phyloP scores from a whole-genome alignment of 176 grass and related monocot species.

The Cymbopogon citratus region DNA sequence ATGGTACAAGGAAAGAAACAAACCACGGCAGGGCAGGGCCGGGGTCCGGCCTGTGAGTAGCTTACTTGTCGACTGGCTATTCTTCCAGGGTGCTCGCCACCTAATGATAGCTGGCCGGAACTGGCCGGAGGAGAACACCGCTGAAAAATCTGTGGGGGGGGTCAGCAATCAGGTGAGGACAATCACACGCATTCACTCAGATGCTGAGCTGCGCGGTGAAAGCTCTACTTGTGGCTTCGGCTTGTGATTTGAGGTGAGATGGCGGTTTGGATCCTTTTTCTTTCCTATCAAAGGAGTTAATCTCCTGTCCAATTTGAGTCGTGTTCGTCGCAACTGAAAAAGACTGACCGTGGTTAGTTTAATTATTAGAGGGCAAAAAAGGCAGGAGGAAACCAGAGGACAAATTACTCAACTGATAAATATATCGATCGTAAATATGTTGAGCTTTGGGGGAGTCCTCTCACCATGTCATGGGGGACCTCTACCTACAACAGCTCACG shows the following conservation, averaged over 20 bases:
- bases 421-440: no score
- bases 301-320: constrained; percentile 7
- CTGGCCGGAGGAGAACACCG: background rate
- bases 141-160: background rate
- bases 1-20: background rate
- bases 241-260: background rate
- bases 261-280: constrained; percentile 2
- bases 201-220: background rate
- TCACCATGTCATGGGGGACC: no score
- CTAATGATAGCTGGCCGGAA: constrained; percentile 2
- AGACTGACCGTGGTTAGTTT: background rate
- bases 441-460: no score
- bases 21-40: background rate
- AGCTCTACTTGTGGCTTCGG: constrained; percentile 1
- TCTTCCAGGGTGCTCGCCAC: background rate
- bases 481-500: no score
- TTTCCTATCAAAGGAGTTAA: constrained; percentile 24
- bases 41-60: background rate
- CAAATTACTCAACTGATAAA: no score
- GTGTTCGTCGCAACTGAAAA: background rate
- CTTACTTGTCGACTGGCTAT: constrained; percentile 19
- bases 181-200: constrained; percentile 4
- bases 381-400: no score
- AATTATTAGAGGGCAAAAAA: background rate
- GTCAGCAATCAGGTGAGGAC: background rate